A percentile compares a stretch with the other conserved stretches of the same genome.
phyloP scores from a whole-genome alignment of 441 rosid species.

The Geranium incanum region DNA sequence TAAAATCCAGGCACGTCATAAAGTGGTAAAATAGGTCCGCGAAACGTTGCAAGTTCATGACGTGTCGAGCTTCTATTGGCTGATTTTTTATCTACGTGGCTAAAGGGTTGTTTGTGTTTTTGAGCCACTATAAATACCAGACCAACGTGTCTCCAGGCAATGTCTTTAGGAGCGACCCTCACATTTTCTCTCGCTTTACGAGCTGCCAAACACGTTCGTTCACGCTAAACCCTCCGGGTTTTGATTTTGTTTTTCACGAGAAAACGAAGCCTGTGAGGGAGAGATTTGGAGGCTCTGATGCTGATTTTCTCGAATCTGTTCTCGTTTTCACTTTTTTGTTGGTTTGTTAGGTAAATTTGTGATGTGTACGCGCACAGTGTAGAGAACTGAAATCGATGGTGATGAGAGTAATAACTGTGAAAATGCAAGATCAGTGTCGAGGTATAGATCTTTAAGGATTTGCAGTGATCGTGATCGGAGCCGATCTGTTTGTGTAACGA shows the following conservation, averaged over 20 bases:
- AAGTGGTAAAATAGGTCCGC: not conserved
- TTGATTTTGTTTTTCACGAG: not conserved
- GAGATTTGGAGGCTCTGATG: not conserved
- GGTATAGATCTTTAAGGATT: conserved; percentile 13
- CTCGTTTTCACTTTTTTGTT: not conserved
- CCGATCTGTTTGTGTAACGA: conserved; percentile 1
- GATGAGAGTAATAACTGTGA: not conserved
- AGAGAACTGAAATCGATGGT: not conserved
- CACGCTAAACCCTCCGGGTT: not conserved
- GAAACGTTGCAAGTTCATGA: not conserved
- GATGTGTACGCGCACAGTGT: not conserved
- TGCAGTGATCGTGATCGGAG: not conserved
- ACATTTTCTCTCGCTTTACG: conserved; percentile 9
- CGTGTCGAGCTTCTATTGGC: not conserved
- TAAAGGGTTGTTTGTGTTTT: not conserved
- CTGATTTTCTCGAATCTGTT: not conserved
- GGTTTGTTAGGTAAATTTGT: not conserved
- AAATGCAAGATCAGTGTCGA: conserved; percentile 5
- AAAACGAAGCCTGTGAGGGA: not conserved
- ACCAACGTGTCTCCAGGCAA: not conserved
- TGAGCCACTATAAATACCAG: not conserved
- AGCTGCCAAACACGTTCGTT: conserved; percentile 3
- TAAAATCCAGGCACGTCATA: not conserved
- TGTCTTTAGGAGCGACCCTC: not conserved
- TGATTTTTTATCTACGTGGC: not conserved